Evolutionary conservation across 768 basidiomycete genomes (phyloP).

Genomic region (Russula virescens): DNA sequence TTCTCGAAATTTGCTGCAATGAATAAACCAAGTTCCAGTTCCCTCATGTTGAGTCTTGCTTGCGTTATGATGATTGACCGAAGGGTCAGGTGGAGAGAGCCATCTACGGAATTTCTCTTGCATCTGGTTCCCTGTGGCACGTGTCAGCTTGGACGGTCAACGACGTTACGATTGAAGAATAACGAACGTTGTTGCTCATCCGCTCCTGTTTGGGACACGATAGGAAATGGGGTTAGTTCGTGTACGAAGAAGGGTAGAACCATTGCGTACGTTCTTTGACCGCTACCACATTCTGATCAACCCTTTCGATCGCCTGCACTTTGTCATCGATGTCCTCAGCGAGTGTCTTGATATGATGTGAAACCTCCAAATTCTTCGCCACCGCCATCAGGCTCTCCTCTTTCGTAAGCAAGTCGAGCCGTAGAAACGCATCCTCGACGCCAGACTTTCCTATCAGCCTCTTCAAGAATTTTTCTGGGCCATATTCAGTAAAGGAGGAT

Average conservation of each 20-base stretch:
- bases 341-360: too few relatives aligned
- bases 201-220: neutral
- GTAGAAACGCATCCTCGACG: neutral
- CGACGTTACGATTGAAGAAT: neutral
- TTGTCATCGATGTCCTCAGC: too few relatives aligned
- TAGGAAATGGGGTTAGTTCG: too few relatives aligned
- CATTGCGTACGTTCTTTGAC: neutral
- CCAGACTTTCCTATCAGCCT: neutral
- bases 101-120: neutral
- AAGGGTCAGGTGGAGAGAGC: neutral
- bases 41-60: neutral
- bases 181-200: neutral
- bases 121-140: neutral
- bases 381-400: neutral
- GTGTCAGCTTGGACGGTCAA: neutral
- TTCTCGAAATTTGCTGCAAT: neutral
- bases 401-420: neutral
- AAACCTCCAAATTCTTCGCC: neutral
- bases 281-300: too few relatives aligned
- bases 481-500: neutral
- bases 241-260: neutral
- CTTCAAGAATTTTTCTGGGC: neutral
- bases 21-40: neutral
- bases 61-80: neutral
- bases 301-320: too few relatives aligned